phyloP scores from a whole-genome alignment of 2,329 filamentous ascomycete species.

The Talaromyces atroroseus region DNA sequence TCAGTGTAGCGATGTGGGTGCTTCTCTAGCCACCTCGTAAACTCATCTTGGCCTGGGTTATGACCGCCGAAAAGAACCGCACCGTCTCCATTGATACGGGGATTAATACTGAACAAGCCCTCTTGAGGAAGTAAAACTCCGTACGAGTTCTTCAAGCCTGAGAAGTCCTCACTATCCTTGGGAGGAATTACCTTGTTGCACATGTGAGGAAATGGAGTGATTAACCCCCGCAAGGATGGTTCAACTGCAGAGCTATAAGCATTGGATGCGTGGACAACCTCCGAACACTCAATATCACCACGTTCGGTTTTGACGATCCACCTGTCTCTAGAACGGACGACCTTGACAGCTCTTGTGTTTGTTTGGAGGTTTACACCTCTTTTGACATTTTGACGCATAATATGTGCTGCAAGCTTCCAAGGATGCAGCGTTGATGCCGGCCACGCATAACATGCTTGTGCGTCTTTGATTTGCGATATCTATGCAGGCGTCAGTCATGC shows the following conservation, averaged over 20 bases:
- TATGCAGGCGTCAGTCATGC: not conserved
- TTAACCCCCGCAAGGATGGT: not conserved
- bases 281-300: not conserved
- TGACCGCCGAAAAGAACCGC: slow-evolving; percentile 1
- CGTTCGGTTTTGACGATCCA: slow-evolving; percentile 3
- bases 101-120: not conserved
- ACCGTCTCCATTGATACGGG: slow-evolving; percentile 1
- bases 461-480: slow-evolving; percentile 5
- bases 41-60: not conserved
- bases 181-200: not conserved
- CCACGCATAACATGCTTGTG: slow-evolving; percentile 4
- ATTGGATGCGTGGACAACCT: slow-evolving; percentile 3
- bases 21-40: not conserved
- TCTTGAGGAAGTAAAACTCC: not conserved
- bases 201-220: slow-evolving; percentile 3
- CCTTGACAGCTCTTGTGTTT: not conserved
- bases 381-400: slow-evolving; percentile 3
- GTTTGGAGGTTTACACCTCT: slow-evolving; percentile 1
- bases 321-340: not conserved
- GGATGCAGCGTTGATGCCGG: slow-evolving; percentile 1
- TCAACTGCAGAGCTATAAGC: slow-evolving; percentile 4
- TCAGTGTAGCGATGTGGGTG: not conserved
- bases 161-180: not conserved
- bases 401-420: slow-evolving; percentile 3
- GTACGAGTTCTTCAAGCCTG: not conserved